These are phyloP conservation scores for Craspedostauros australis DNA, from an alignment of 108 stramenopile species.

Conservation along the genomic window DNA sequence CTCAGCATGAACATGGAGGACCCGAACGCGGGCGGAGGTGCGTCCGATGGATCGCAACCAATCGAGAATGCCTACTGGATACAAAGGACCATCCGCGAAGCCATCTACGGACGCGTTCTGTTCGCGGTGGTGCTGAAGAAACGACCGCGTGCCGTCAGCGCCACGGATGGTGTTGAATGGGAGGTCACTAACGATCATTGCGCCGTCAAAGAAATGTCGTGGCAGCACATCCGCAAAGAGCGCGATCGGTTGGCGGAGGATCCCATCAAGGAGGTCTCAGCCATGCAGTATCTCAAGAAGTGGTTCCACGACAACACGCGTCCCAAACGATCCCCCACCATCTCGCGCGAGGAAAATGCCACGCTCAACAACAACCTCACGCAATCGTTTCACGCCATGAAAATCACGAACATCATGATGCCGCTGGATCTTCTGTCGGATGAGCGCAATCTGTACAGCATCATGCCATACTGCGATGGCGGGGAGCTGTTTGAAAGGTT, in stretches of 20 bases:
- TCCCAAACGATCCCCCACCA: neutral
- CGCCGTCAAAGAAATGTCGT: conserved; percentile 81
- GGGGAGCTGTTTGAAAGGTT: conserved; percentile 85
- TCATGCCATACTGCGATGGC: conserved; percentile 86
- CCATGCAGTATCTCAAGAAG: conserved; percentile 71
- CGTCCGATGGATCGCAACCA: neutral
- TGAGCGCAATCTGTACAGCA: conserved; percentile 70
- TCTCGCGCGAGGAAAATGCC: conserved; percentile 9
- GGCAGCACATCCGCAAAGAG: conserved; percentile 66
- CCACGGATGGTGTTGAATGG: conserved; percentile 62
- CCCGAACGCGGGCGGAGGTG: neutral
- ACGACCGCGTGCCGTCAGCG: neutral
- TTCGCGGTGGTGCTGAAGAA: conserved; percentile 64
- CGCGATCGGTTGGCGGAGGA: conserved; percentile 65
- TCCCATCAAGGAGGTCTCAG: conserved; percentile 79
- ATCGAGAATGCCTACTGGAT: conserved; percentile 61
- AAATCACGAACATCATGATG: conserved; percentile 69
- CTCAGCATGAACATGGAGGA: neutral
- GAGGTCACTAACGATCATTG: conserved; percentile 64
- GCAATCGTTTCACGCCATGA: conserved; percentile 37
- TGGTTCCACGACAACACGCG: conserved; percentile 21
- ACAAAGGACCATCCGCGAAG: conserved; percentile 67
- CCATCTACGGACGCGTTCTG: conserved; percentile 75
- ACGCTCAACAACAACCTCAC: conserved; percentile 3
- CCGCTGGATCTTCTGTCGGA: conserved; percentile 76